Base-by-base conservation (phyloP, 768 basidiomycete species). In the Auriscalpium microsporum region DNA sequence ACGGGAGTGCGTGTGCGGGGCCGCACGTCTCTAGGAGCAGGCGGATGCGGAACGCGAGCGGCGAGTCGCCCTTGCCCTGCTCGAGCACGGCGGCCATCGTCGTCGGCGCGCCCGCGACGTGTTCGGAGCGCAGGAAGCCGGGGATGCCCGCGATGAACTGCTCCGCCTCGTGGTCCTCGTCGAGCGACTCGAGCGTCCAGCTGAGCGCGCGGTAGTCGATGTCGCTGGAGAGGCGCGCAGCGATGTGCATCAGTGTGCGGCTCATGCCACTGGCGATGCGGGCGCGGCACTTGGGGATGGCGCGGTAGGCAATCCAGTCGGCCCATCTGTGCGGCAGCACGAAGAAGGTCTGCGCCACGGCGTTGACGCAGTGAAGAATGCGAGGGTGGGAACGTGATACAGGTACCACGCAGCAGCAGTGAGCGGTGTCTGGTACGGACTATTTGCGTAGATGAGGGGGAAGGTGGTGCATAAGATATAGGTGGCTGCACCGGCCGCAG, bases 351-450 rank as follows among this genome's bases (percentile, higher is more conserved):
- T 42, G 40, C 13, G 14, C 17, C 14, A 42, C 13, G 40, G 14
- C 17, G 40, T 42, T 42, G 40, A 42, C 4, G 17, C 40, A 42
- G 17, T 13, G 17, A 42, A 17, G 17, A 42, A 13, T 2, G 40
- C 40, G 14, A 42, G 40, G 14, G 17, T 17, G 6, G 40, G 40
- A 17, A 13, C 40, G 13, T 42, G 40, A 13, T 14, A 13, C 1
- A 42, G 14, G 17, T 42, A 42, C 40, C 40, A 42, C 13, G 40
- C 17, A 7, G 17, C 17, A 13, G 10, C 34, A 6, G 59, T 53
- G 8, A 61, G 37, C 6, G 59, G 59, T 8, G 59, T 61, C 42
- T 54, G 49, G 38, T 61, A 61, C 1, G 59, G 59, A 10, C 53
- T 49, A 47, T 50, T 50, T 35, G 44, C 50, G 13, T 21, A 48